Base-by-base conservation (phyloP, 306 rosid species). In the Rubus parviflorus region DNA sequence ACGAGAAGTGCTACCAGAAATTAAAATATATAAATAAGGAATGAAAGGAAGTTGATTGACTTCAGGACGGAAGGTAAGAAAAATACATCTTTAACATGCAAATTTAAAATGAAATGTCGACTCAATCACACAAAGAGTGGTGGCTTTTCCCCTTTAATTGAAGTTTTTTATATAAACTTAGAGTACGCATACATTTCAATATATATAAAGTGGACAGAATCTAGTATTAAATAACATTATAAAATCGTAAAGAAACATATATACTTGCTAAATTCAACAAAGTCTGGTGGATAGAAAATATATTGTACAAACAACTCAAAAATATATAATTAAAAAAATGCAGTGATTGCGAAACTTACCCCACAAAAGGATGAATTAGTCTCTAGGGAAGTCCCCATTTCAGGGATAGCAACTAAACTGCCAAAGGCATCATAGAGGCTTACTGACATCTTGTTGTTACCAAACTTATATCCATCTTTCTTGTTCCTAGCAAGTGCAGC, bases 381-480 rank as follows among this genome's bases (percentile, higher is more conserved):
- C 62, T 41, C 53, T 53, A 11, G 2, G 7, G n/a, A 40, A 20
- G 52, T 20, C 66, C 15, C 65, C 53, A 23, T 25, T 17, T 56
- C 67, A 40, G 51, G 51, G 40, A n/a, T 35, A 40, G 19, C 20
- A 37, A 38, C 3, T 16, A 43, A 10, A 20, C 43, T 64, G 49
- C 56, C 58, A 66, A 52, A 49, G 15, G 68, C 79, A 25, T 74
- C 79, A 68, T 52, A 80, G 13, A 80, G 65, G 74, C 14, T 53
- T 30, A 80, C 83, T 30, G 79, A 73, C 25, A 80, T n/a, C 4
- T 10, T n/a, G 20, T 48, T 53, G 20, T 37, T 9, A 7, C 8
- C 47, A n/a, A 73, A 73, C 20, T 54, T 66, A 68, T 53, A 30
- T 53, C 83, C 83, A 66, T 73, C 78, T 40, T 65, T 80, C 61